These are phyloP conservation scores for Glomus cerebriforme DNA, from an alignment of 192 early-diverging fungal species.

Conservation along the genomic window DNA sequence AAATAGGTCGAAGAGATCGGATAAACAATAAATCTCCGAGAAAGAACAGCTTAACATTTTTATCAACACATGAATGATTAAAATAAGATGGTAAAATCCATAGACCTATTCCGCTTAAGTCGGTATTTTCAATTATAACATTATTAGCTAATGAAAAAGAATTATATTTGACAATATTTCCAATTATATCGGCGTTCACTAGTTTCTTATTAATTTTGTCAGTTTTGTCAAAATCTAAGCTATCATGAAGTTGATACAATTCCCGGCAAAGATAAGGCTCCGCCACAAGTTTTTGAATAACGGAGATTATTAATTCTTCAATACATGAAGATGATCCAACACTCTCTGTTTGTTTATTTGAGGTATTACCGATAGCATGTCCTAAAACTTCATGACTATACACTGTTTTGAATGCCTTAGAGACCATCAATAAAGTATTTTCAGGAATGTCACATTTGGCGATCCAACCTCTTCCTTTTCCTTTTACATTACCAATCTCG, in stretches of 20 bases:
- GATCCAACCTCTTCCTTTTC: slow-evolving; percentile 9
- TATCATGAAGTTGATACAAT: background rate
- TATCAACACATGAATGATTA: slow-evolving; percentile 22
- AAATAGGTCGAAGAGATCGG: background rate
- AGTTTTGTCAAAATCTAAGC: background rate
- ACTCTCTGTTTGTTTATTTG: background rate
- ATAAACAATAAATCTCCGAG: slow-evolving; percentile 16
- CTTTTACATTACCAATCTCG: background rate
- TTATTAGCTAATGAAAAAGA: background rate
- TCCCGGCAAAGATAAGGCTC: background rate
- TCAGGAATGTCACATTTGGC: slow-evolving; percentile 7
- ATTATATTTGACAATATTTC: background rate
- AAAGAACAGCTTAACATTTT: background rate
- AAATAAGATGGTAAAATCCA: slow-evolving; percentile 22
- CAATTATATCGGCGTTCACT: background rate
- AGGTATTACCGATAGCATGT: background rate
- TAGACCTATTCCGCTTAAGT: background rate
- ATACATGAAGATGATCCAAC: too few relatives aligned
- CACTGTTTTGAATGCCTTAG: slow-evolving; percentile 4
- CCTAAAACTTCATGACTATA: background rate
- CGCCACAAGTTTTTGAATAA: background rate
- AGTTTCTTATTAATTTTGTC: background rate
- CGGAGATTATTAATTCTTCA: background rate
- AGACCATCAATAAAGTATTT: slow-evolving; percentile 11
- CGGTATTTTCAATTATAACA: background rate